Conservation (phyloP, 148 eudicot species). For the Diospyros kaki region DNA sequence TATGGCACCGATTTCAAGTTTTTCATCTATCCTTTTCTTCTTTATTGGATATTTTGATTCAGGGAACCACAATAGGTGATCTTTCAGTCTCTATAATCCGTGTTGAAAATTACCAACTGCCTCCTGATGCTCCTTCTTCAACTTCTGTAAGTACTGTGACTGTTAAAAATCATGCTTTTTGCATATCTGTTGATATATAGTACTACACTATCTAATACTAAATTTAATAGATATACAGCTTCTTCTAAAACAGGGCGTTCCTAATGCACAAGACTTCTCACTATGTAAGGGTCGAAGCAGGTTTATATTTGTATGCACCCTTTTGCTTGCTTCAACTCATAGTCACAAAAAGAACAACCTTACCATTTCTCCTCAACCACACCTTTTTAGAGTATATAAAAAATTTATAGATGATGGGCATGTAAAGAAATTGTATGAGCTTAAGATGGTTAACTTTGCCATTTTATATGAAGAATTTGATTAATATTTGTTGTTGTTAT, state of each 20-base stretch:
- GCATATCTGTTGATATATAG: background rate
- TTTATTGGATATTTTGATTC: background rate
- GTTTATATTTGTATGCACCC: background rate
- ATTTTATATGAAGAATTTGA: background rate
- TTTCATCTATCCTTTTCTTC: background rate
- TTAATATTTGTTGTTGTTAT: background rate
- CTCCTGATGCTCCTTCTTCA: conserved; percentile 35
- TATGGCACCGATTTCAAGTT: background rate
- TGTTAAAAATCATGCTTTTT: background rate
- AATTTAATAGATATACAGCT: background rate
- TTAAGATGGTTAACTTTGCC: background rate
- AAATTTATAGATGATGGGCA: background rate
- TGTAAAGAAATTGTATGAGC: background rate
- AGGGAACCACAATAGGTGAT: conserved; percentile 40
- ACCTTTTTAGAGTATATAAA: background rate
- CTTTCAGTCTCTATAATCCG: conserved; percentile 32
- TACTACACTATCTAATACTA: background rate
- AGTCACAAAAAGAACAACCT: too few species aligned
- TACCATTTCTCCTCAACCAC: too few species aligned
- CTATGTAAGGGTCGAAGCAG: too few species aligned
- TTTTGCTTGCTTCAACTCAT: too few species aligned
- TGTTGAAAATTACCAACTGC: conserved; percentile 38
- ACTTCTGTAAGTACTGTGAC: conserved; percentile 18
- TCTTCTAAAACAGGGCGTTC: too few species aligned
- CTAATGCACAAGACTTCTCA: too few species aligned